These are phyloP conservation scores for Stagonosporopsis vannaccii DNA, from an alignment of 2,329 filamentous ascomycete species.

Conservation along the genomic window DNA sequence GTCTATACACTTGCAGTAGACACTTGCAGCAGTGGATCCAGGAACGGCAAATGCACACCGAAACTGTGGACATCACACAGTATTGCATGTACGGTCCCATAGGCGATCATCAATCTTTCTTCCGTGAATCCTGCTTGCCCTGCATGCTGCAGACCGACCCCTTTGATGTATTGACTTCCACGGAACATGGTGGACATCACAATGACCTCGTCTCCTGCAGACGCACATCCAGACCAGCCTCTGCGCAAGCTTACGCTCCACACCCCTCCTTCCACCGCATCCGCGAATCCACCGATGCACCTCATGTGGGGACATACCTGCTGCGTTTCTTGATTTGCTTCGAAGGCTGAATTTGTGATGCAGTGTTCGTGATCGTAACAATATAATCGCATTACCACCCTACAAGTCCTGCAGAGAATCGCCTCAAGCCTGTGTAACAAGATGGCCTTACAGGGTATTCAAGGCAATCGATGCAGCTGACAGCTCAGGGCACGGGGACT, in stretches of 20 bases:
- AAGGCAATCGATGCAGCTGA: too few relatives aligned
- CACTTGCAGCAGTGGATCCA: constrained; percentile 10
- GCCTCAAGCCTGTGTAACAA: too few relatives aligned
- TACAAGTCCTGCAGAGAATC: background rate
- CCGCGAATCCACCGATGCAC: background rate
- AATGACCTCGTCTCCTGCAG: background rate
- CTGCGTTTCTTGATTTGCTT: background rate
- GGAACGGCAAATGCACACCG: constrained; percentile 10
- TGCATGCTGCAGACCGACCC: background rate
- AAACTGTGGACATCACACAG: background rate
- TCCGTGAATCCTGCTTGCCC: background rate
- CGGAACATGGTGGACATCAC: background rate
- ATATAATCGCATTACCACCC: background rate
- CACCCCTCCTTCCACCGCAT: too few relatives aligned
- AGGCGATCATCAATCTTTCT: background rate
- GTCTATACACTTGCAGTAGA: constrained; percentile 12
- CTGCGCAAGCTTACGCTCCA: too few relatives aligned
- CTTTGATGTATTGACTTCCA: too few relatives aligned
- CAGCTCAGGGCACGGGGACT: too few relatives aligned
- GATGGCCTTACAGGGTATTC: too few relatives aligned
- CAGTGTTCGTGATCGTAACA: background rate
- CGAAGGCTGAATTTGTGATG: background rate
- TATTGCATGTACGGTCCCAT: background rate
- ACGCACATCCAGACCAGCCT: background rate
- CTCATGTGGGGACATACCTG: background rate